Base-by-base conservation (phyloP, 192 early-diverging fungal species). In the Phycomyces blakesleeanus region DNA sequence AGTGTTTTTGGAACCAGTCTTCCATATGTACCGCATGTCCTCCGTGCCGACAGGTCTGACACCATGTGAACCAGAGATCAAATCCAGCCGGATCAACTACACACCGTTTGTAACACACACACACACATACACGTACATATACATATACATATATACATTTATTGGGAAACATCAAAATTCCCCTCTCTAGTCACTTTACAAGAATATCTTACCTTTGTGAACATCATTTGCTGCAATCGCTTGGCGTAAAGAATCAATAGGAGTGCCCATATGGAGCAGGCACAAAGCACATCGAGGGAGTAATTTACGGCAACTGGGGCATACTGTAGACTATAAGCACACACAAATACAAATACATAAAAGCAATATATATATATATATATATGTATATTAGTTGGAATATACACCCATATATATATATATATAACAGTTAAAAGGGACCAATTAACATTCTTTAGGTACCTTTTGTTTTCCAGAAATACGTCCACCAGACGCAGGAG, bases 61-160 rank as follows among this genome's bases (percentile, higher is more conserved):
- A 99, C 97, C 97, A 99, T 14, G 93, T 96, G 70, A 97, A 99
- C 95, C 95, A 99, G 42, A 85, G 73, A 62, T 93, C 85, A 71
- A 93, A 88, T 42, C 88, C 86, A 52, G 74, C 68, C 14, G 79
- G 77, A 64, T 79, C 81, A 61, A 66, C 71, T 69, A 24, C 12
- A 68, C n/a, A n/a, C n/a, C n/a, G n/a, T n/a, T n/a, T n/a, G n/a
- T n/a, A n/a, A n/a, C n/a, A n/a, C n/a, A n/a, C n/a, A n/a, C n/a
- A n/a, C n/a, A n/a, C n/a, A n/a, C n/a, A n/a, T n/a, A n/a, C n/a
- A n/a, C n/a, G n/a, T n/a, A n/a, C n/a, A n/a, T n/a, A n/a, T n/a
- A n/a, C n/a, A n/a, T n/a, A n/a, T n/a, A n/a, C n/a, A n/a, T n/a
- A n/a, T n/a, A n/a, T n/a, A n/a, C n/a, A n/a, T n/a, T n/a, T n/a